Evolutionary conservation across 176 grass and related monocot genomes (phyloP), one percentile per base, ranked within the genome.

Genomic region (Oryza longistaminata): DNA sequence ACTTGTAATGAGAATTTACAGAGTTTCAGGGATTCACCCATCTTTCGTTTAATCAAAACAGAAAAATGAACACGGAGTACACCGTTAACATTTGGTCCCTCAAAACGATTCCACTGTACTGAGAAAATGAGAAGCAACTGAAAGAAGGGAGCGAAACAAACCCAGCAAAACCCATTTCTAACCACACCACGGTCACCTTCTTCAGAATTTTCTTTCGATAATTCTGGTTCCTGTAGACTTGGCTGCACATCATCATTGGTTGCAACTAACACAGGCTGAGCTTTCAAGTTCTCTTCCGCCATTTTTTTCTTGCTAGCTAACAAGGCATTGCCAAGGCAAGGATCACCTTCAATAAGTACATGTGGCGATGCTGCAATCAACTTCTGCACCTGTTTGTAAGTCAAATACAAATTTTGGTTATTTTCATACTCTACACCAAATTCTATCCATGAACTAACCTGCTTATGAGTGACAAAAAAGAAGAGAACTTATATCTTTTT

Each of bases 371-470:
- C 88, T 60, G 92, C 89, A 6, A 99, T 94, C 82, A 92, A 80
- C 81, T 96, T 89, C 82, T 99, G 93, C 29, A 99, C 97, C 97
- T 99, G 83, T 64, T 96, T 84, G 66, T 55, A 77, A 78, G 70
- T 71, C 19, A 10, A 82, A 87, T 78, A 43, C 22, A 74, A 80
- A 19, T 46, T 48, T 67, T 22, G 50, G 67, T 84, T 67, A 88
- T 34, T 74, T 31, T 68, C 73, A 73, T 9, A 6, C 66, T 52
- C 33, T 7, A 40, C 70, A 66, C 39, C 43, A 79, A 74, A 80
- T 33, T 39, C 9, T 31, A 87, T 49, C 19, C 5, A 40, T 31
- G 73, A 68, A 48, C 64, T 61, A 37, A 74, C 68, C 68, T 73
- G 75, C 78, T 62, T 35, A 45, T 50, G 29, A 61, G 76, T 24